Conservation (phyloP, 1,284 basidiomycete genomes). For the Cryptococcus sp. region DNA sequence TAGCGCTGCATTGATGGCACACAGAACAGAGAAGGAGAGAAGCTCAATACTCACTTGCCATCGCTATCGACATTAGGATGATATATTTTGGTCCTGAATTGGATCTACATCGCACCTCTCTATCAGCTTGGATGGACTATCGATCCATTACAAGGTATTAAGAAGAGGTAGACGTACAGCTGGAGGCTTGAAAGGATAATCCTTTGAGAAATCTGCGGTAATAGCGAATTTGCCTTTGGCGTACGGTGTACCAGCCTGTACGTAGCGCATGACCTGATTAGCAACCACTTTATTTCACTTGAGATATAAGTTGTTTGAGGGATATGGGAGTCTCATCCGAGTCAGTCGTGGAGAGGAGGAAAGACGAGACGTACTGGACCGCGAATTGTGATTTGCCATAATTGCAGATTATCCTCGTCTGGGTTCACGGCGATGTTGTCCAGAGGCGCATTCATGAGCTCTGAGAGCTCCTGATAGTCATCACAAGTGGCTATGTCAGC, state of each 20-base stretch:
- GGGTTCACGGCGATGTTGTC: conserved; percentile 66
- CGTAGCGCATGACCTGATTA: neutral
- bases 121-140: neutral
- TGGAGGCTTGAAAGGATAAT: conserved; percentile 89
- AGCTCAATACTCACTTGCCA: conserved; percentile 69
- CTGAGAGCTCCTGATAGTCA: conserved; percentile 43
- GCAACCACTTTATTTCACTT: neutral
- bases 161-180: conserved; percentile 57
- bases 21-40: conserved; percentile 4
- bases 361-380: conserved; percentile 65
- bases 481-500: neutral
- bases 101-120: conserved; percentile 60
- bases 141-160: neutral
- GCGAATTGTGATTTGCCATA: conserved; percentile 75
- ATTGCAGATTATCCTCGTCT: conserved; percentile 70
- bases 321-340: neutral
- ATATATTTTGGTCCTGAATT: conserved; percentile 83
- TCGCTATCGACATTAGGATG: conserved; percentile 92
- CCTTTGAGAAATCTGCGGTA: conserved; percentile 67
- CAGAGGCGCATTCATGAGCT: conserved; percentile 45
- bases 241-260: conserved; percentile 79
- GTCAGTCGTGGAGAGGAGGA: neutral
- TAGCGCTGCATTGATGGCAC: conserved; percentile 4
- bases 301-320: neutral
- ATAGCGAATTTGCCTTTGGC: conserved; percentile 79